These are phyloP conservation scores for Linnemannia zychae DNA, from an alignment of 192 early-diverging fungal genomes.

Conservation along the genomic window DNA sequence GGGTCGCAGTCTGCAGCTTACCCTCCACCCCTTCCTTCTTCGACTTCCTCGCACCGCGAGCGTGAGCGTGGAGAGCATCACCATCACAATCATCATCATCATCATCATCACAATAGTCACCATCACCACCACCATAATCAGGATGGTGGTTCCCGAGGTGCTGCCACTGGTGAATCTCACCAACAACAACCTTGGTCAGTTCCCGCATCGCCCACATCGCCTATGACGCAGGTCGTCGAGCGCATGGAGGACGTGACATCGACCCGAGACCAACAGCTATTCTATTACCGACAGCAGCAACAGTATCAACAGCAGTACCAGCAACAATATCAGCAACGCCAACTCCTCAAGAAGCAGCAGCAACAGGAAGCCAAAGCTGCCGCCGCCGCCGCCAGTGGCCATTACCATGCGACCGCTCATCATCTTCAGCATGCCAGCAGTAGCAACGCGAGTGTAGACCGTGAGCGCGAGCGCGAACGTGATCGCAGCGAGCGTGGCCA, in stretches of 20 bases:
- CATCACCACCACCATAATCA: conserved; percentile 9
- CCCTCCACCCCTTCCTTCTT: neutral
- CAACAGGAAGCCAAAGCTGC: conserved; percentile 20
- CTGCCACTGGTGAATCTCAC: too few relatives aligned
- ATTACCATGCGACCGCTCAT: conserved; percentile 3
- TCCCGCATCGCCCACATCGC: conserved; percentile 46
- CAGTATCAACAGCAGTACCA: conserved; percentile 49
- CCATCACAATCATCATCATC: conserved; percentile 13
- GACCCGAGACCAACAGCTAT: conserved; percentile 34
- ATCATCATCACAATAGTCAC: neutral
- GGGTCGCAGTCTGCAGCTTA: neutral
- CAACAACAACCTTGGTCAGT: neutral
- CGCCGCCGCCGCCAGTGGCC: conserved; percentile 9
- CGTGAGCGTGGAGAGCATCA: conserved; percentile 9
- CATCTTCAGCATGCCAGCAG: conserved; percentile 9
- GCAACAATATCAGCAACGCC: conserved; percentile 25
- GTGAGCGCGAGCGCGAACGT: neutral
- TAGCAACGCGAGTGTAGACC: conserved; percentile 8
- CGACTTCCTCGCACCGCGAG: neutral
- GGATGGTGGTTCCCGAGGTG: neutral
- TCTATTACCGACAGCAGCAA: conserved; percentile 45
- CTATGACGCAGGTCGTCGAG: conserved; percentile 31
- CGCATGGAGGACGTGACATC: conserved; percentile 26
- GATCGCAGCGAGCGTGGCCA: neutral
- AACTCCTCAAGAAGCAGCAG: conserved; percentile 23